Percentiles rank a stretch among this genome's conserved stretches.
Conservation (phyloP, 1,139 yeast genomes). For the Groenewaldozyma auringiensis region DNA sequence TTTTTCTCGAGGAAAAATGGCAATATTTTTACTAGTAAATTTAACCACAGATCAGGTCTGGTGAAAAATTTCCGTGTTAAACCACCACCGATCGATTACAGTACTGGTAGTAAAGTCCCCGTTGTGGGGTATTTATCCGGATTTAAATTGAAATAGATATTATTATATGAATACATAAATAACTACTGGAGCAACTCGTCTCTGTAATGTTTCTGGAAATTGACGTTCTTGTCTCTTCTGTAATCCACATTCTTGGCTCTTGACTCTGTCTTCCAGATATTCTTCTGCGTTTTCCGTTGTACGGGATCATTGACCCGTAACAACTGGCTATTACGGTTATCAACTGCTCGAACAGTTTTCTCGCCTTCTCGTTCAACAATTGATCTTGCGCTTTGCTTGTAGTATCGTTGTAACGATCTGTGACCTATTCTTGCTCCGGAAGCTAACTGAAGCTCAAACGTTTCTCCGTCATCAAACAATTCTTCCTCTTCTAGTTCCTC, state of each 20-base stretch:
- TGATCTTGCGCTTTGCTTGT: constrained; percentile 66
- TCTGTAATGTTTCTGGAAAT: constrained; percentile 85
- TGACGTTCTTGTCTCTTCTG: constrained; percentile 74
- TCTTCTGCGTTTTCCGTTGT: constrained; percentile 55
- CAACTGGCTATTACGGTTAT: constrained; percentile 55
- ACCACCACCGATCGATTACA: too few relatives aligned
- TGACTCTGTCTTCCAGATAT: constrained; percentile 67
- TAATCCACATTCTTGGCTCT: constrained; percentile 62
- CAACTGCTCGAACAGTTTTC: constrained; percentile 91
- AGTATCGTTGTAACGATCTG: constrained; percentile 78
- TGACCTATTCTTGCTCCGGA: constrained; percentile 86
- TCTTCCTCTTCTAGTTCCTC: constrained; percentile 38
- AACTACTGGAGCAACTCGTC: constrained; percentile 77
- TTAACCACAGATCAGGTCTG: too few relatives aligned
- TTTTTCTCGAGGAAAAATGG: too few relatives aligned
- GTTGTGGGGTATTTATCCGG: too few relatives aligned
- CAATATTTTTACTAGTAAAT: too few relatives aligned
- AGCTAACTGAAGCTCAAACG: constrained; percentile 76
- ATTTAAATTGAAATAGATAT: too few relatives aligned
- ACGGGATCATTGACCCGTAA: constrained; percentile 37
- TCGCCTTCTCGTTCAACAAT: constrained; percentile 70
- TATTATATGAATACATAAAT: not conserved
- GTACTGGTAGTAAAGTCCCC: too few relatives aligned
- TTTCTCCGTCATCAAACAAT: constrained; percentile 47
- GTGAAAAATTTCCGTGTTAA: too few relatives aligned